Evolutionary conservation across 2,329 filamentous ascomycete species (phyloP), one percentile per base, ranked within the genome.

Genomic region (Diaporthe sp.): DNA sequence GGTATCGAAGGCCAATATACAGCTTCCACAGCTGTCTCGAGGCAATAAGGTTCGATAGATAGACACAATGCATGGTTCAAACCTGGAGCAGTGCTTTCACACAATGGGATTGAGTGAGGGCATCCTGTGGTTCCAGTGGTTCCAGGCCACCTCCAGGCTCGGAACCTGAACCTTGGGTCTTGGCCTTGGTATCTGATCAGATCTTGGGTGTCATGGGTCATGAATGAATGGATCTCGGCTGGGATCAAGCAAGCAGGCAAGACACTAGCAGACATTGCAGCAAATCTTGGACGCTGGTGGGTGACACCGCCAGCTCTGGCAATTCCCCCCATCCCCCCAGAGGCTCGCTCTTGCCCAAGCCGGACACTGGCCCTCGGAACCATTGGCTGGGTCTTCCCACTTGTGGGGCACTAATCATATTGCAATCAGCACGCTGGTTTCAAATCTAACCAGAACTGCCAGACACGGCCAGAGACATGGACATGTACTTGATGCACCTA

Each of bases 351-450:
- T 68, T 68, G 27, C 63, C 63, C 44, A 53, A 53, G 63, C 63
- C 4, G 63, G 63, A 53, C 63, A 39, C 13, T 39, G 15, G 15
- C 22, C 47, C 32, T 53, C 25, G 3, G 63, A 30, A 25, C 63
- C 25, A 68, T 53, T 68, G 63, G 63, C 63, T 68, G n/a, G 63
- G 32, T 37, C 44, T 39, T 53, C 47, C 44, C 47, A 35, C 63
- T 39, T 39, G 63, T 68, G 63, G 47, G 63, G 63, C 47, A 39
- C 63, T 68, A 68, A 68, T 39, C 32, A 53, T 32, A 68, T 51
- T 68, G 47, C 63, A 68, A 53, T 68, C 63, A 53, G 63, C 63
- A 53, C 15, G 47, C 37, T 53, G 44, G 63, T 68, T 66, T 68
- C 63, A 53, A 68, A 68, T 37, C 63, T 35, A 51, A 27, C 42